Percentiles rank a stretch among this genome's conserved stretches.
phyloP scores from a whole-genome alignment of 2,329 filamentous ascomycete genomes.

The Tympanopsis confertula region DNA sequence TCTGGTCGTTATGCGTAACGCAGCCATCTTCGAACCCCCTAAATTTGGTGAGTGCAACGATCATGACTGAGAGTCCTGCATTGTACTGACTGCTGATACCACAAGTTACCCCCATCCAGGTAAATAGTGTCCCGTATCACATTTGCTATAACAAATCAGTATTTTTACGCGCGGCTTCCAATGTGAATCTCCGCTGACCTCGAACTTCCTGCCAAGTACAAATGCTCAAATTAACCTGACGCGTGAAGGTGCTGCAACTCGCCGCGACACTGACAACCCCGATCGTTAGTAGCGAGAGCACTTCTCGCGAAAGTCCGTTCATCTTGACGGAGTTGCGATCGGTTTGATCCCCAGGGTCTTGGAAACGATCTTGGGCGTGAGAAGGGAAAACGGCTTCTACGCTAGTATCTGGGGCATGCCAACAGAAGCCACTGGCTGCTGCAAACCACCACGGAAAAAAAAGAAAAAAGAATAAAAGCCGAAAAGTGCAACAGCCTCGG shows the following conservation, averaged over 20 bases:
- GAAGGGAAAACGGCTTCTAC: no score
- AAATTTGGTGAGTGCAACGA: no score
- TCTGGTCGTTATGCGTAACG: neutral
- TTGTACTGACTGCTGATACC: constrained; percentile 6
- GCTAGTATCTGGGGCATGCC: neutral
- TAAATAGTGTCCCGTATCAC: constrained; percentile 18
- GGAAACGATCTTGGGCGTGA: no score
- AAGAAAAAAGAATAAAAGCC: no score
- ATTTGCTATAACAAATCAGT: constrained; percentile 10
- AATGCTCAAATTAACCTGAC: constrained; percentile 11
- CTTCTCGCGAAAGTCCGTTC: neutral
- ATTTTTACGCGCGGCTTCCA: neutral
- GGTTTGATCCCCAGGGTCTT: no score
- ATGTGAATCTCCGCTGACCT: constrained; percentile 9
- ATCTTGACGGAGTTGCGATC: no score
- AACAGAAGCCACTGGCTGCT: no score
- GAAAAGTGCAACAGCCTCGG: no score
- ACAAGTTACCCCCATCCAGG: constrained; percentile 17
- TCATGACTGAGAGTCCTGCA: neutral
- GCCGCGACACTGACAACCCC: neutral
- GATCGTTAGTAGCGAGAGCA: neutral
- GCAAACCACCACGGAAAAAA: no score
- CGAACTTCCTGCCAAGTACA: constrained; percentile 14
- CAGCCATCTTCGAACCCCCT: neutral
- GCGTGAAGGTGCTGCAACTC: constrained; percentile 4